Conservation (phyloP, 805 yeast species). For the Wickerhamomyces strasburgensis region DNA sequence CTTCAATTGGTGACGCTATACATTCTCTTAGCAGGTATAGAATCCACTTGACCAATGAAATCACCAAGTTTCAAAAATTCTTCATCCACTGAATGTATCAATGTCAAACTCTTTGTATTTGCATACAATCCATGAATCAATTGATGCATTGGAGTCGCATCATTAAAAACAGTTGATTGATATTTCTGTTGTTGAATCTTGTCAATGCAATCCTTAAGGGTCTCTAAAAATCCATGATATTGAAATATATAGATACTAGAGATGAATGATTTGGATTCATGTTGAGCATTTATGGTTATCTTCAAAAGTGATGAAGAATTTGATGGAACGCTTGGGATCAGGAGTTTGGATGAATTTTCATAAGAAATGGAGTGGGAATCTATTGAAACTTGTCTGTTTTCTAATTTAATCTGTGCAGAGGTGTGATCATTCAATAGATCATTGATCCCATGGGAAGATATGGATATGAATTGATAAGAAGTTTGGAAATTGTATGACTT, state of each 20-base stretch:
- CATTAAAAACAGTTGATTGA: slow-evolving; percentile 12
- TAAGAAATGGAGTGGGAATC: slow-evolving; percentile 1
- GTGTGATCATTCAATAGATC: slow-evolving; percentile 4
- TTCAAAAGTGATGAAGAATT: slow-evolving; percentile 6
- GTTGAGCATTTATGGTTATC: slow-evolving; percentile 6
- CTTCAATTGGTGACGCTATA: slow-evolving; percentile 11
- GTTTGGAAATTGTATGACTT: slow-evolving; percentile 12
- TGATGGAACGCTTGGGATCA: neutral
- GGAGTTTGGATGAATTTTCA: slow-evolving; percentile 9
- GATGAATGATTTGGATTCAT: slow-evolving; percentile 7
- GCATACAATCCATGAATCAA: slow-evolving; percentile 22
- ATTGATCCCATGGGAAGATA: slow-evolving; percentile 12
- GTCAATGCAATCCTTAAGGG: slow-evolving; percentile 8
- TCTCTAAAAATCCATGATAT: slow-evolving; percentile 10
- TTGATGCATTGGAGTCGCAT: slow-evolving; percentile 17
- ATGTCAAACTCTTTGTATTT: slow-evolving; percentile 33
- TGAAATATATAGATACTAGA: slow-evolving; percentile 12
- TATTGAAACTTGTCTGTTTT: slow-evolving; percentile 9
- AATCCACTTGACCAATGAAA: slow-evolving; percentile 7
- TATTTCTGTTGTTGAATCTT: slow-evolving; percentile 12
- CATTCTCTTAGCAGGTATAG: slow-evolving; percentile 16
- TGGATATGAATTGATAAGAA: slow-evolving; percentile 8
- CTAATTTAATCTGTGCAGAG: slow-evolving; percentile 9
- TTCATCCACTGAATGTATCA: slow-evolving; percentile 19
- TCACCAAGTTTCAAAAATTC: slow-evolving; percentile 15